Percentiles rank a stretch among this genome's conserved stretches.
These are phyloP conservation scores for Penicillium rolfsii DNA, from an alignment of 2,329 filamentous ascomycete genomes.

Conservation along the genomic window DNA sequence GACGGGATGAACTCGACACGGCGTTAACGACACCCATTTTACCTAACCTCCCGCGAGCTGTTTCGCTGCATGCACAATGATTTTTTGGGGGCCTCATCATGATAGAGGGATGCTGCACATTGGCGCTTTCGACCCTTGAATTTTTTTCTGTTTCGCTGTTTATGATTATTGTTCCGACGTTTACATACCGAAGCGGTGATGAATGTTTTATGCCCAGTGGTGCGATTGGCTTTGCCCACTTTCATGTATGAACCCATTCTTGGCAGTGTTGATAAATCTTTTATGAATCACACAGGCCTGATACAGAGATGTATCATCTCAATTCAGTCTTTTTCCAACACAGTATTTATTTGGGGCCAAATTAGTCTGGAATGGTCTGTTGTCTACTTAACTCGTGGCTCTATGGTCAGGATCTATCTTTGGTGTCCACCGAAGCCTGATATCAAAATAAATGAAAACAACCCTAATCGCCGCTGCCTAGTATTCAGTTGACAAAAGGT, in stretches of 20 bases:
- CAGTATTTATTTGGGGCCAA: neutral
- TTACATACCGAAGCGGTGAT: conserved; percentile 6
- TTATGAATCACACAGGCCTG: conserved; percentile 4
- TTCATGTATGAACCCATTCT: conserved; percentile 5
- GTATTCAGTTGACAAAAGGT: too few relatives aligned
- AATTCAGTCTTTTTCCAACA: neutral
- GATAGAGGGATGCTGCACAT: conserved; percentile 21
- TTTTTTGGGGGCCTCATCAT: conserved; percentile 11
- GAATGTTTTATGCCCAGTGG: neutral
- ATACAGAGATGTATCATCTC: neutral
- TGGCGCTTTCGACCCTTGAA: conserved; percentile 14
- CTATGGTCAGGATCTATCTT: neutral
- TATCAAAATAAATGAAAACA: neutral
- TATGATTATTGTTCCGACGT: conserved; percentile 6
- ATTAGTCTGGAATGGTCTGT: neutral
- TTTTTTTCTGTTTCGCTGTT: conserved; percentile 8
- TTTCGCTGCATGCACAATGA: conserved; percentile 15
- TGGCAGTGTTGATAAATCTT: conserved; percentile 2
- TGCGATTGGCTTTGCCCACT: neutral
- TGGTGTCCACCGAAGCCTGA: neutral
- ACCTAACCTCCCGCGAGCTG: conserved; percentile 3
- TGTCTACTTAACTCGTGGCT: neutral
- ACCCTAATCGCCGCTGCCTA: neutral
- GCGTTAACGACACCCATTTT: conserved; percentile 20
- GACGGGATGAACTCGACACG: conserved; percentile 24